These are phyloP conservation scores for Monosporascus sp. DNA, from an alignment of 2,329 filamentous ascomycete species.

Conservation along the genomic window DNA sequence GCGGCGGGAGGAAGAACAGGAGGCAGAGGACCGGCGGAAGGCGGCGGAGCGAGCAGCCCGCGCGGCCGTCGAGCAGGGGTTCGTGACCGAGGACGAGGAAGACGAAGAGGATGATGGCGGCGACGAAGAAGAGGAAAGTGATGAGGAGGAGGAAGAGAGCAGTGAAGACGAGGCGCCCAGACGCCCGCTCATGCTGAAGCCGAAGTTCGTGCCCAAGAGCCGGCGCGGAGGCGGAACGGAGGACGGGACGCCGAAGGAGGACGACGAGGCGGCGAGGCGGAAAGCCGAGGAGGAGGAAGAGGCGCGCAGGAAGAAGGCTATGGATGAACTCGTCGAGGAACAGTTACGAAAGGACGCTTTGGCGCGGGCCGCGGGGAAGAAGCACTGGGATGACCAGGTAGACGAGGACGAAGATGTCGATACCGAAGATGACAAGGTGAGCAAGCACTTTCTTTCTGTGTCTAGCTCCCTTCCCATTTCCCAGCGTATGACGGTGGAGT, in stretches of 20 bases:
- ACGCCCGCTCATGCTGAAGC: constrained; percentile 53
- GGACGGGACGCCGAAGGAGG: constrained; percentile 11
- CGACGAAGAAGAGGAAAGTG: constrained; percentile 29
- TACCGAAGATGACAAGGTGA: constrained; percentile 65
- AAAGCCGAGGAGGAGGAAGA: constrained; percentile 26
- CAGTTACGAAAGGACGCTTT: constrained; percentile 79
- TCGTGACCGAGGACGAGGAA: constrained; percentile 50
- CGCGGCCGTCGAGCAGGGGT: constrained; percentile 54
- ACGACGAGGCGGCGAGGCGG: constrained; percentile 10
- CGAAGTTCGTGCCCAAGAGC: constrained; percentile 58
- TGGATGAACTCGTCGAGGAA: constrained; percentile 78
- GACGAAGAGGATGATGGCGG: constrained; percentile 31
- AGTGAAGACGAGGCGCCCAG: constrained; percentile 54
- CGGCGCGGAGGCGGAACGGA: constrained; percentile 32
- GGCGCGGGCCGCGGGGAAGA: constrained; percentile 68
- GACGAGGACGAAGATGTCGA: constrained; percentile 71
- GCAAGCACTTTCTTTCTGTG: background rate
- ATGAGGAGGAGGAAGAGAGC: constrained; percentile 37
- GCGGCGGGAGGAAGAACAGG: constrained; percentile 36
- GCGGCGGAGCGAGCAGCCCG: constrained; percentile 47
- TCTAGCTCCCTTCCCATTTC: too few species aligned
- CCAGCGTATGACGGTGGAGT: too few species aligned
- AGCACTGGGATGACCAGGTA: constrained; percentile 78
- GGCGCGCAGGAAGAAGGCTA: constrained; percentile 61
- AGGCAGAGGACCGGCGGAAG: constrained; percentile 39